A percentile compares a stretch with the other conserved stretches of the same genome.
Conservation (phyloP, 495 filamentous ascomycete genomes). For the Aspergillus leporis region DNA sequence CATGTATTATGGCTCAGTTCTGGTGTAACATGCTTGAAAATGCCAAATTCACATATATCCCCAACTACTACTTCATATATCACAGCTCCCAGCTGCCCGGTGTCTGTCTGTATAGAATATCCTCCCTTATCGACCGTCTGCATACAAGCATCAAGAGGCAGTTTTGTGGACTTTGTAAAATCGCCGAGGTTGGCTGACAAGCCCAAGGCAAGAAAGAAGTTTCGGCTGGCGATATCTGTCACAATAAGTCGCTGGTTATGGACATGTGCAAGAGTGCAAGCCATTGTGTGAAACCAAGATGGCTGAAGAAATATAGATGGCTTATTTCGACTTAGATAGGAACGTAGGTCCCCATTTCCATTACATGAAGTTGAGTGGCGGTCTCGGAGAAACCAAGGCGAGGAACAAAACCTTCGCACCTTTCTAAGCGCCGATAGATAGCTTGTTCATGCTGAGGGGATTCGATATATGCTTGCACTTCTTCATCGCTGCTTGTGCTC, state of each 20-base stretch:
- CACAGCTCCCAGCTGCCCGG: constrained; percentile 25
- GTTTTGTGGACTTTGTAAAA: constrained; percentile 22
- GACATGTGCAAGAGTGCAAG: constrained; percentile 21
- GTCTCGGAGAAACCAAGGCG: constrained; percentile 13
- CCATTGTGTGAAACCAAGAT: constrained; percentile 27
- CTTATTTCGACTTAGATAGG: constrained; percentile 17
- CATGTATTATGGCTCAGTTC: no score
- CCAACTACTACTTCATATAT: no score
- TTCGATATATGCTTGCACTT: constrained; percentile 21
- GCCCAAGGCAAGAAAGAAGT: constrained; percentile 27
- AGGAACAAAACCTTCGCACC: constrained; percentile 20
- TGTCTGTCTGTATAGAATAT: constrained; percentile 25
- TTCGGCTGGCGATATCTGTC: constrained; percentile 29
- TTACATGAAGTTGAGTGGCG: constrained; percentile 15
- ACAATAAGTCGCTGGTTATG: constrained; percentile 25
- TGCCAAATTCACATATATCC: no score
- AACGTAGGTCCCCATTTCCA: constrained; percentile 26
- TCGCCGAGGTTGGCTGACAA: constrained; percentile 27
- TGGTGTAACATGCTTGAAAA: no score
- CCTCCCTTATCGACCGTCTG: constrained; percentile 20
- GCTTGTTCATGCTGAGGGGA: constrained; percentile 22
- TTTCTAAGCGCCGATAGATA: constrained; percentile 19
- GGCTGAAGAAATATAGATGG: constrained; percentile 20
- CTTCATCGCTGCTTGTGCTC: constrained; percentile 14
- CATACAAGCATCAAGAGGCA: constrained; percentile 24